These are phyloP conservation scores for Geranium incanum DNA, from an alignment of 441 rosid genomes.

Conservation along the genomic window DNA sequence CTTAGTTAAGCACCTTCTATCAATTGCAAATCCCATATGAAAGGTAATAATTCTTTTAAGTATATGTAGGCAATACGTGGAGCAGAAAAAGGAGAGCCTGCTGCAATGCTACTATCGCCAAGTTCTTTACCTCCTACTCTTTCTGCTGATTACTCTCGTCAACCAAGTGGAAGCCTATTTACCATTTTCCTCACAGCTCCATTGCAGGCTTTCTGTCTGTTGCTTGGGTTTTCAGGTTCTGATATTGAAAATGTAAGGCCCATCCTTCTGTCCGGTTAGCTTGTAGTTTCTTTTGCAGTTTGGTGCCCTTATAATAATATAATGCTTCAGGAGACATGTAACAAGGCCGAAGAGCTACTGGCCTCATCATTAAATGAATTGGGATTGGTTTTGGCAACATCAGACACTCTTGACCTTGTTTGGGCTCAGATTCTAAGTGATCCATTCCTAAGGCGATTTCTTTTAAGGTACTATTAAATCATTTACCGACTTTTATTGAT, in stretches of 20 bases:
- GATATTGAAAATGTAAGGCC: conserved; percentile 61
- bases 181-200: conserved; percentile 83
- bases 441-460: conserved; percentile 80
- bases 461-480: conserved; percentile 53
- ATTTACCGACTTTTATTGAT: neutral
- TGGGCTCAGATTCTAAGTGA: conserved; percentile 84
- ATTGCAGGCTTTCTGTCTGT: conserved; percentile 73
- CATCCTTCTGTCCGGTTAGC: conserved; percentile 10
- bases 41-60: conserved; percentile 18
- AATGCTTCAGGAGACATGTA: conserved; percentile 46
- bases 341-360: conserved; percentile 63
- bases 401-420: conserved; percentile 70
- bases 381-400: conserved; percentile 61
- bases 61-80: conserved; percentile 56
- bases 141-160: conserved; percentile 52
- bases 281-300: conserved; percentile 17
- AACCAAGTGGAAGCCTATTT: conserved; percentile 68
- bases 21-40: conserved; percentile 7
- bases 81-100: conserved; percentile 91
- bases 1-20: neutral
- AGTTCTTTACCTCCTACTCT: conserved; percentile 42
- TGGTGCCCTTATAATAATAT: conserved; percentile 19
- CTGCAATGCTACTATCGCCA: conserved; percentile 84
- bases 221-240: conserved; percentile 66
- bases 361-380: conserved; percentile 63